Evolutionary conservation across 257 asterid genomes (phyloP).

Genomic region (Agastache rugosa): DNA sequence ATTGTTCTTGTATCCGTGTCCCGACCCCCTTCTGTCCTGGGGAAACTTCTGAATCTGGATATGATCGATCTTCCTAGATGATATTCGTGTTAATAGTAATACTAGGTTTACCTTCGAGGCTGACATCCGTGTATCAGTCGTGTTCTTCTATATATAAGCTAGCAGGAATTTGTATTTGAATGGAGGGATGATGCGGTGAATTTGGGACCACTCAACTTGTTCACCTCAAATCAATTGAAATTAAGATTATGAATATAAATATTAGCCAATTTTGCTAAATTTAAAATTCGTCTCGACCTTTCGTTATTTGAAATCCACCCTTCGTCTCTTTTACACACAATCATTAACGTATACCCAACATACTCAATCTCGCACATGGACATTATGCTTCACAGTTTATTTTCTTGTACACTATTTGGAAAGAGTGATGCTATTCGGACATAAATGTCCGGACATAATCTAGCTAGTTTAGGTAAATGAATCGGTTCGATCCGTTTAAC

Average conservation of each 20-base stretch:
- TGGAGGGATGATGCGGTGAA: background rate
- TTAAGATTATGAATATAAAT: background rate
- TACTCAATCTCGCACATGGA: background rate
- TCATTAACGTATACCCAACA: background rate
- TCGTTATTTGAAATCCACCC: no score
- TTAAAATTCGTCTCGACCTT: no score
- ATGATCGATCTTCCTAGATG: background rate
- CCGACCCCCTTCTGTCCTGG: background rate
- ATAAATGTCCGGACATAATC: no score
- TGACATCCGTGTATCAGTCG: background rate
- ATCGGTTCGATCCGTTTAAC: no score
- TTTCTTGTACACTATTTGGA: no score
- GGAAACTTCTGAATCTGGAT: background rate
- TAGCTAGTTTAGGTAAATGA: no score
- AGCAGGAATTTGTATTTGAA: background rate
- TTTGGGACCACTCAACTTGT: slow-evolving; percentile 2
- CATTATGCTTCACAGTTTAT: background rate
- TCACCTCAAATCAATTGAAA: background rate
- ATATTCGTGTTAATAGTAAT: background rate
- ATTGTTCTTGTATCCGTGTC: background rate
- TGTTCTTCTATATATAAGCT: background rate
- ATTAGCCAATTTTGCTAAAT: background rate
- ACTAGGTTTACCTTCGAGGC: background rate
- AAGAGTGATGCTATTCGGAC: no score
- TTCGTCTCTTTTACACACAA: background rate